A percentile compares a stretch with the other conserved stretches of the same genome.
These are phyloP conservation scores for Neurospora crassa DNA, from an alignment of 2,329 filamentous ascomycete species.

Conservation along the genomic window DNA sequence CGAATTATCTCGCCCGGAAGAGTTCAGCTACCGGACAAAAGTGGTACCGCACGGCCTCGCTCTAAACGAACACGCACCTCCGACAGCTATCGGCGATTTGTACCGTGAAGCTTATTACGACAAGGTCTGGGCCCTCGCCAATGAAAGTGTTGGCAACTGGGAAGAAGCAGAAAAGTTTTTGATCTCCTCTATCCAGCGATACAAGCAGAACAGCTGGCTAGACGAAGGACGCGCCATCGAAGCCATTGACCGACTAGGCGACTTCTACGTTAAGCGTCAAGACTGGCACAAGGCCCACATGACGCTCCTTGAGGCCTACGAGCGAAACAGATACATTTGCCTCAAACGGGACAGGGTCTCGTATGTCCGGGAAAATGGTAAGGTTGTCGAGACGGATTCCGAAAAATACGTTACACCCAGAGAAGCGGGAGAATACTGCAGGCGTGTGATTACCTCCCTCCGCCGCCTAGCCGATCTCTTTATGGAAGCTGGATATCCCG, in stretches of 20 bases:
- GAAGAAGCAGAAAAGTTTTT: background rate
- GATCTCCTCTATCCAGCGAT: background rate
- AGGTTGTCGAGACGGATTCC: background rate
- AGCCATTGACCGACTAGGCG: background rate
- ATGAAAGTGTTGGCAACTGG: background rate
- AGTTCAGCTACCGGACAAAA: background rate
- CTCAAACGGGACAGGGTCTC: background rate
- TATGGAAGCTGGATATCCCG: background rate
- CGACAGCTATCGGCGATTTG: background rate
- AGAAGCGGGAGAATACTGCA: background rate
- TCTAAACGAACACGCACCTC: background rate
- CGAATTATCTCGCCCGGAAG: background rate
- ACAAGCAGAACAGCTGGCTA: background rate
- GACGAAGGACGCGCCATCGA: background rate
- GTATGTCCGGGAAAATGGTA: background rate
- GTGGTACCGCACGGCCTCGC: constrained; percentile 1
- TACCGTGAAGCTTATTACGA: background rate
- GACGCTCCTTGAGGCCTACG: background rate
- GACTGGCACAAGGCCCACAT: background rate
- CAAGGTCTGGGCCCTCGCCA: background rate
- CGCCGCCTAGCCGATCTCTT: background rate
- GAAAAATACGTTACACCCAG: background rate
- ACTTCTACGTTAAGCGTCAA: background rate
- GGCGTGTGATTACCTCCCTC: background rate
- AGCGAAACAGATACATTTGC: background rate